phyloP scores from a whole-genome alignment of 306 rosid genomes.

The Inga oerstediana region DNA sequence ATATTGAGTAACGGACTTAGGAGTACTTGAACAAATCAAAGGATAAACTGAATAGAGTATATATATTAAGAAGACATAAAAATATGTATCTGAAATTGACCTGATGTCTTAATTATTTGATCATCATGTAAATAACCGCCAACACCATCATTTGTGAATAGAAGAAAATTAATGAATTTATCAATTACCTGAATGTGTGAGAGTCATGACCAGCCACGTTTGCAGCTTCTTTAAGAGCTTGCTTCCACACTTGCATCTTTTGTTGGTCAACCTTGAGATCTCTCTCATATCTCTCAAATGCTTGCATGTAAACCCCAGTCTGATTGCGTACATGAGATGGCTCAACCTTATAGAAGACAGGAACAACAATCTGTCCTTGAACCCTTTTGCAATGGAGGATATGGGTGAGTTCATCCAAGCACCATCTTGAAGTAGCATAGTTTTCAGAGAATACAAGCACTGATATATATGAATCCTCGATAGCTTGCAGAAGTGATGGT shows the following conservation, averaged over 20 bases:
- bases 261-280: not conserved
- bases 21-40: no score
- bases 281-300: not conserved
- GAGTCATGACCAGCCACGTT: not conserved
- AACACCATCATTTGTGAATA: not conserved
- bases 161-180: not conserved
- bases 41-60: no score
- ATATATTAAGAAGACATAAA: no score
- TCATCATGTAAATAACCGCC: not conserved
- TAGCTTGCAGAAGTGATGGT: not conserved
- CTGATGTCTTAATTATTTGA: not conserved
- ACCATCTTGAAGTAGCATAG: not conserved
- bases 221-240: not conserved
- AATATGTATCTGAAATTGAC: not conserved
- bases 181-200: not conserved
- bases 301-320: not conserved
- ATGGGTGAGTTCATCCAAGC: conserved; percentile 3
- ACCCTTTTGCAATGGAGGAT: not conserved
- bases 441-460: not conserved
- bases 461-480: not conserved
- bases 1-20: no score
- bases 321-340: not conserved
- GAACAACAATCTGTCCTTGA: not conserved
- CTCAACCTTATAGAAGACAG: not conserved
- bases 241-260: not conserved